phyloP scores from a whole-genome alignment of 1,284 basidiomycete species.

The Cutaneotrichosporon daszewskae region DNA sequence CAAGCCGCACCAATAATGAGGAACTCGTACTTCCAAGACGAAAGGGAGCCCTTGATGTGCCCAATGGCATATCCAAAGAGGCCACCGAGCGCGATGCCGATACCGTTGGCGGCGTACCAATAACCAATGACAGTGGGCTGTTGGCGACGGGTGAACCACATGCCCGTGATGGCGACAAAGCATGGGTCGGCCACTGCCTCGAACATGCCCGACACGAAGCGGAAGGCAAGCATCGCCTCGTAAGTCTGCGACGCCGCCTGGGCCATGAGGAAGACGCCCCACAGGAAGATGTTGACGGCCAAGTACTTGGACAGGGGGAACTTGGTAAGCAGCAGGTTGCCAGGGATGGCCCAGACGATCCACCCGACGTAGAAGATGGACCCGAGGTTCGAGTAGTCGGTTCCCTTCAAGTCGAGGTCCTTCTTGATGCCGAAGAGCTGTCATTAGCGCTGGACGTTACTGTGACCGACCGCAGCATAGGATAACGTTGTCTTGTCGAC shows the following conservation, averaged over 20 bases:
- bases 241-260: slow-evolving; percentile 47
- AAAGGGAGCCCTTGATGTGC: slow-evolving; percentile 33
- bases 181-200: slow-evolving; percentile 46
- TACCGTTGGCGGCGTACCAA: slow-evolving; percentile 38
- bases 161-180: slow-evolving; percentile 31
- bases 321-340: slow-evolving; percentile 49
- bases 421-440: slow-evolving; percentile 42
- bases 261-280: slow-evolving; percentile 50
- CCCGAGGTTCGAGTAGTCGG: slow-evolving; percentile 27
- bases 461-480: slow-evolving; percentile 30
- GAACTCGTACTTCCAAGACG: slow-evolving; percentile 44
- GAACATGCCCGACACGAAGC: slow-evolving; percentile 46
- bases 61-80: slow-evolving; percentile 37
- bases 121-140: slow-evolving; percentile 37
- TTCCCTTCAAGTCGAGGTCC: slow-evolving; percentile 29
- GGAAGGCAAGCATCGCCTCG: slow-evolving; percentile 44
- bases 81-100: slow-evolving; percentile 36
- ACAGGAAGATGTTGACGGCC: slow-evolving; percentile 51
- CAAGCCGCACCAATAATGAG: slow-evolving; percentile 37
- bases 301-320: slow-evolving; percentile 49
- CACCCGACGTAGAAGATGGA: slow-evolving; percentile 43
- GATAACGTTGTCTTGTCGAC: slow-evolving; percentile 37
- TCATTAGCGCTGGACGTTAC: neutral
- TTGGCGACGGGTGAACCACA: slow-evolving; percentile 36
- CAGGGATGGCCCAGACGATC: slow-evolving; percentile 49